Percentiles rank a stretch among this genome's conserved stretches.
These are phyloP conservation scores for Metschnikowia chrysomelidarum DNA, from an alignment of 805 yeast genomes.

Conservation along the genomic window DNA sequence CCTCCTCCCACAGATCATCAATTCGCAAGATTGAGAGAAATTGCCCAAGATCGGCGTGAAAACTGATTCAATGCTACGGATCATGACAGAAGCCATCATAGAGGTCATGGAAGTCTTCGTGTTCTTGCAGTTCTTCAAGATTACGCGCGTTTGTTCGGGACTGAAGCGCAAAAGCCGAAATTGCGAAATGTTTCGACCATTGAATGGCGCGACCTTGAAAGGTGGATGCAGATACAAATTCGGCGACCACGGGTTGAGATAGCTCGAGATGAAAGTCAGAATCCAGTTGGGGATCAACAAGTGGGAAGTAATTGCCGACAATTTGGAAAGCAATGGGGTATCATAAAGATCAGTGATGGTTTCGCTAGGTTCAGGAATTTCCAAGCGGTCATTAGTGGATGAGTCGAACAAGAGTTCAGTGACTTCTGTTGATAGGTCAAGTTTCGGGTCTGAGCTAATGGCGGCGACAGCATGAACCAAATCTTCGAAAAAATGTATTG, in stretches of 20 bases:
- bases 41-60: slow-evolving; percentile 6
- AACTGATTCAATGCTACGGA: slow-evolving; percentile 5
- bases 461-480: slow-evolving; percentile 5
- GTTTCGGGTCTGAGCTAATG: background rate
- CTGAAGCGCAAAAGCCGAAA: slow-evolving; percentile 8
- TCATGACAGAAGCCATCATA: slow-evolving; percentile 8
- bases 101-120: slow-evolving; percentile 13
- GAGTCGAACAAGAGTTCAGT: slow-evolving; percentile 7
- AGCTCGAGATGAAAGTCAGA: slow-evolving; percentile 2
- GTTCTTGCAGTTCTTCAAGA: slow-evolving; percentile 8
- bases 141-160: slow-evolving; percentile 3
- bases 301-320: slow-evolving; percentile 2
- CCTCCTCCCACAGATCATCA: slow-evolving; percentile 15
- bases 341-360: slow-evolving; percentile 8
- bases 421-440: too few relatives aligned
- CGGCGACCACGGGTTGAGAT: slow-evolving; percentile 5
- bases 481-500: slow-evolving; percentile 12
- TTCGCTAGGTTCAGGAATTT: slow-evolving; percentile 5
- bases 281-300: slow-evolving; percentile 5
- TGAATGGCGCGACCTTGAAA: slow-evolving; percentile 9
- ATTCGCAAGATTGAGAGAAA: slow-evolving; percentile 9
- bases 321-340: slow-evolving; percentile 1
- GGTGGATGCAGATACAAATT: slow-evolving; percentile 11
- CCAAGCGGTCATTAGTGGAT: background rate
- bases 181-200: slow-evolving; percentile 5